These are phyloP conservation scores for Malassezia psittaci DNA, from an alignment of 1,284 basidiomycete genomes.

Conservation along the genomic window DNA sequence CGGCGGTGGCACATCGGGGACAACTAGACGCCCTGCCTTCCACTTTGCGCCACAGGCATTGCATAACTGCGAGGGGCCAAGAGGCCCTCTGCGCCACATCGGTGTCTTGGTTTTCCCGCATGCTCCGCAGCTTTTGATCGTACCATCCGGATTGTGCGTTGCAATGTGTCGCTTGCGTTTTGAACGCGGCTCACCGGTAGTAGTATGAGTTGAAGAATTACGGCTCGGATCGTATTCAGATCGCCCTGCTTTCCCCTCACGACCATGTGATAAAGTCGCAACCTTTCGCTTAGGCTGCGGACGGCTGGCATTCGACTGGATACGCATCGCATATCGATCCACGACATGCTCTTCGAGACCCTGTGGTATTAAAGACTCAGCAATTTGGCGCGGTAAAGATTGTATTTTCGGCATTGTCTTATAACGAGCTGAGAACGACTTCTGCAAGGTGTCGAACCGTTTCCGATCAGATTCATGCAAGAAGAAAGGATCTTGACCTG, in stretches of 20 bases:
- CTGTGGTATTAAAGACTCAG: slow-evolving; percentile 18
- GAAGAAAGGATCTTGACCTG: neutral
- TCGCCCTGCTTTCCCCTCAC: neutral
- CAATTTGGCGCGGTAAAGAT: slow-evolving; percentile 17
- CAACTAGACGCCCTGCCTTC: slow-evolving; percentile 41
- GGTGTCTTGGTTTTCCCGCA: slow-evolving; percentile 44
- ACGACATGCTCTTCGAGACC: slow-evolving; percentile 37
- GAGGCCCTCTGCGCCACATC: slow-evolving; percentile 44
- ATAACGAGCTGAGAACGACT: slow-evolving; percentile 16
- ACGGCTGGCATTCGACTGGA: slow-evolving; percentile 24
- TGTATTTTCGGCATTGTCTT: slow-evolving; percentile 23
- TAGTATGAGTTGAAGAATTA: neutral
- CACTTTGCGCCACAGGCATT: slow-evolving; percentile 44
- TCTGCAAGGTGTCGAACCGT: neutral
- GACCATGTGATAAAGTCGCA: slow-evolving; percentile 16
- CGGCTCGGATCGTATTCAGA: neutral
- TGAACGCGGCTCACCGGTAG: slow-evolving; percentile 16
- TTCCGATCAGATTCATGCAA: neutral
- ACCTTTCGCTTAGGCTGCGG: slow-evolving; percentile 38
- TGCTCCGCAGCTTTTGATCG: slow-evolving; percentile 40
- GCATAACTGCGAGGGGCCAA: slow-evolving; percentile 39
- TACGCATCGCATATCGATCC: slow-evolving; percentile 36
- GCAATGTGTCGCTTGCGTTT: slow-evolving; percentile 44
- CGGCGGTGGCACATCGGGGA: slow-evolving; percentile 36
- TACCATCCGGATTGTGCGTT: slow-evolving; percentile 43